phyloP scores from a whole-genome alignment of 2,329 filamentous ascomycete genomes.

The Triangularia setosa region DNA sequence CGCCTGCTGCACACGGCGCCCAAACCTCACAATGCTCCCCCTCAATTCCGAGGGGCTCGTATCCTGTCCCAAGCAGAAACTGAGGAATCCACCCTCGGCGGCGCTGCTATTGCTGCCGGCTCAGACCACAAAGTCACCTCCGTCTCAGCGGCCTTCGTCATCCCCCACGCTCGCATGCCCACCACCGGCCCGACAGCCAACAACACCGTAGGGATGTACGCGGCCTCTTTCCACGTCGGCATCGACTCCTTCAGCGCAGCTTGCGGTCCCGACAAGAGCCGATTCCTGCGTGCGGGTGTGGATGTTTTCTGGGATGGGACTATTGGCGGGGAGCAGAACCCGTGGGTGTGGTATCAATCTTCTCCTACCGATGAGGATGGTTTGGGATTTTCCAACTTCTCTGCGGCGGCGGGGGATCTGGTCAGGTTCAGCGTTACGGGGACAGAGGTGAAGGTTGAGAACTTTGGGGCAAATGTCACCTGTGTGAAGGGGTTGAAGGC shows the following conservation, averaged over 20 bases:
- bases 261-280: not conserved
- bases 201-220: constrained; percentile 18
- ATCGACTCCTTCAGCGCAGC: constrained; percentile 14
- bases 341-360: constrained; percentile 22
- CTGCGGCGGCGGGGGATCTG: constrained; percentile 14
- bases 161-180: constrained; percentile 20
- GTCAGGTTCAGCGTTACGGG: constrained; percentile 8
- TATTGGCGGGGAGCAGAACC: constrained; percentile 13
- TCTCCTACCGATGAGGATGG: not conserved
- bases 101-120: constrained; percentile 10
- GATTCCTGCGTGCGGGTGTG: constrained; percentile 21
- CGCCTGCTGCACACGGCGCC: constrained; percentile 17
- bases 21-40: not conserved
- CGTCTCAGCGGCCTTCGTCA: constrained; percentile 7
- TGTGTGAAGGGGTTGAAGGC: not conserved
- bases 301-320: constrained; percentile 23
- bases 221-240: constrained; percentile 24
- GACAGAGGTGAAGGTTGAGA: constrained; percentile 17
- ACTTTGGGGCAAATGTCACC: constrained; percentile 6
- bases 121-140: not conserved
- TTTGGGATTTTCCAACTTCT: constrained; percentile 9
- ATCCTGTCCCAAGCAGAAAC: not conserved
- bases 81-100: constrained; percentile 17
- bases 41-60: not conserved
- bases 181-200: constrained; percentile 21